Percentiles rank a stretch among this genome's conserved stretches.
These are phyloP conservation scores for Rhizopogon sp. DNA, from an alignment of 768 basidiomycete species.

Conservation along the genomic window DNA sequence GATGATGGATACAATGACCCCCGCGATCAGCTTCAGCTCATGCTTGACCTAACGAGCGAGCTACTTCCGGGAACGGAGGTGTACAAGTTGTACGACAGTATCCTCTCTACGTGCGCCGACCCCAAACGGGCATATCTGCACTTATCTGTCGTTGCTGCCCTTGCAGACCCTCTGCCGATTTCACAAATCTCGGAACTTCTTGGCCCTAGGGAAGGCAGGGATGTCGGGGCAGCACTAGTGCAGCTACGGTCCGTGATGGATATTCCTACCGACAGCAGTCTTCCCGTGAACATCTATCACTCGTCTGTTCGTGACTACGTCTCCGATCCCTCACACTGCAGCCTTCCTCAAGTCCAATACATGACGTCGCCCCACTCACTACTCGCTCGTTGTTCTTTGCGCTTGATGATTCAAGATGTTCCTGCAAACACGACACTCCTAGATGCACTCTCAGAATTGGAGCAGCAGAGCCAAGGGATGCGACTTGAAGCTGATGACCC, in stretches of 20 bases:
- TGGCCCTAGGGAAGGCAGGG: background rate
- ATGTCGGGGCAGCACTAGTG: background rate
- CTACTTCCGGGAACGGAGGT: no score
- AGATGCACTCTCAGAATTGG: background rate
- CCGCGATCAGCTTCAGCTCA: no score
- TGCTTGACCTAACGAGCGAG: no score
- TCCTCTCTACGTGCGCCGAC: background rate
- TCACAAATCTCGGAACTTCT: background rate
- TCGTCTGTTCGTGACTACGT: background rate
- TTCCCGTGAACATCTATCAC: background rate
- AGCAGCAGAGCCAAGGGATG: background rate
- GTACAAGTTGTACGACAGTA: no score
- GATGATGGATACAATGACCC: no score
- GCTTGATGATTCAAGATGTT: background rate
- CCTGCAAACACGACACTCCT: background rate
- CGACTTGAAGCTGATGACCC: background rate
- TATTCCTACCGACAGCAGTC: background rate
- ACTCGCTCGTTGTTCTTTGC: background rate
- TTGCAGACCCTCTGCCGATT: background rate
- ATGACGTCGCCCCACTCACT: background rate
- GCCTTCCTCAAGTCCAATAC: background rate
- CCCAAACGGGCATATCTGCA: background rate
- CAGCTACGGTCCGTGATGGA: background rate
- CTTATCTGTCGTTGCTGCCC: background rate
- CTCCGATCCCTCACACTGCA: background rate